Conservation (phyloP, 2,329 filamentous ascomycete genomes). For the Esteya vermicola region DNA sequence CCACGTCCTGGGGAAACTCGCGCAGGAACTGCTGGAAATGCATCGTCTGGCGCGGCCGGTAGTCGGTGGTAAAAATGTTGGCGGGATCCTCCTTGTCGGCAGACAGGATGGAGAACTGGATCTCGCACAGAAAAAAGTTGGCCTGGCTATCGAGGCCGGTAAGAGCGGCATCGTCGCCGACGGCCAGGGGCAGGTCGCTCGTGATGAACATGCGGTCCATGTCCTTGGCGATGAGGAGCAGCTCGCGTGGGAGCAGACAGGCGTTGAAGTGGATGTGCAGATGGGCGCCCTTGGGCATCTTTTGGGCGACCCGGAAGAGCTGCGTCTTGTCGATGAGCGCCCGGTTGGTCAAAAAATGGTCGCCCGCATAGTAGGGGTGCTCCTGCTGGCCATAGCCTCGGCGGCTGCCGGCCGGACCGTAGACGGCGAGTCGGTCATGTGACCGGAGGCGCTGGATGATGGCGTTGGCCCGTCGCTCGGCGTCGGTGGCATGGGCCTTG, state of each 20-base stretch:
- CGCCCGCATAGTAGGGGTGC: conserved; percentile 31
- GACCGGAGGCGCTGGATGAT: conserved; percentile 24
- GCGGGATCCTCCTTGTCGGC: conserved; percentile 17
- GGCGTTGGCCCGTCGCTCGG: conserved; percentile 23
- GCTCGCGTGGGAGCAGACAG: conserved; percentile 46
- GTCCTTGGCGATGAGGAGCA: conserved; percentile 39
- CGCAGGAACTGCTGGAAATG: conserved; percentile 24
- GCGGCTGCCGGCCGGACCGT: conserved; percentile 16
- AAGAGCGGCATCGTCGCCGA: conserved; percentile 11
- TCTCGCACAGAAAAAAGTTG: conserved; percentile 39
- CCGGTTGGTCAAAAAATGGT: conserved; percentile 44
- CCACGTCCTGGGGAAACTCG: conserved; percentile 18
- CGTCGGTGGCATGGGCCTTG: conserved; percentile 15
- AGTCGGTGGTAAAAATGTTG: conserved; percentile 34
- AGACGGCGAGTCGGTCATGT: conserved; percentile 22
- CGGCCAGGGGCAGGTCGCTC: conserved; percentile 38
- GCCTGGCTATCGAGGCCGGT: conserved; percentile 12
- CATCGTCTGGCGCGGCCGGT: conserved; percentile 28
- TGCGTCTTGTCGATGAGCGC: conserved; percentile 39
- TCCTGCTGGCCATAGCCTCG: conserved; percentile 26
- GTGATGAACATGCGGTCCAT: conserved; percentile 57
- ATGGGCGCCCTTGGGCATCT: conserved; percentile 58
- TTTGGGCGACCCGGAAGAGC: conserved; percentile 39
- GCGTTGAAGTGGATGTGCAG: conserved; percentile 68
- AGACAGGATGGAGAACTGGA: conserved; percentile 43